A percentile compares a stretch with the other conserved stretches of the same genome.
These are phyloP conservation scores for Mucor mucedo DNA, from an alignment of 371 early-diverging fungal genomes.

Conservation along the genomic window DNA sequence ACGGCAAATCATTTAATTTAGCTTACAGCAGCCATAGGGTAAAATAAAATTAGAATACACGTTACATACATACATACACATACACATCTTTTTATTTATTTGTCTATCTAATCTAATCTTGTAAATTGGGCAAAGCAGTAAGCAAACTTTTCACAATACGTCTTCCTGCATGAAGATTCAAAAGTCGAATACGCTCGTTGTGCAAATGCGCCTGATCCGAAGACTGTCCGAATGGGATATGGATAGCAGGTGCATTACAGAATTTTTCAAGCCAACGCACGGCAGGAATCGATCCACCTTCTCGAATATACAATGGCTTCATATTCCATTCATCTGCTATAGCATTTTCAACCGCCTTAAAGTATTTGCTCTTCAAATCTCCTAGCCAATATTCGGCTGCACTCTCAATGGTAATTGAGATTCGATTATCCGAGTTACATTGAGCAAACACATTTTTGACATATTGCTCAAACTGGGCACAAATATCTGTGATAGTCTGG, in stretches of 20 bases:
- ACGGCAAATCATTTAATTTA: too few relatives aligned
- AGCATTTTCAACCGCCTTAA: conserved; percentile 69
- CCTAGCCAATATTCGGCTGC: conserved; percentile 86
- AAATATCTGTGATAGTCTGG: conserved; percentile 71
- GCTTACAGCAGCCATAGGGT: too few relatives aligned
- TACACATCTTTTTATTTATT: not conserved
- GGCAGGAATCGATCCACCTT: conserved; percentile 86
- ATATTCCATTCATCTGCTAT: conserved; percentile 71
- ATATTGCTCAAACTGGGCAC: conserved; percentile 57
- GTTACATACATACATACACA: too few relatives aligned
- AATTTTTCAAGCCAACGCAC: conserved; percentile 80
- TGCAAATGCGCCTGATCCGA: conserved; percentile 84
- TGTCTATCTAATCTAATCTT: not conserved
- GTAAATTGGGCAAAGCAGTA: conserved; percentile 1
- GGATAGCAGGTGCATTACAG: conserved; percentile 72
- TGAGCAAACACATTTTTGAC: conserved; percentile 57
- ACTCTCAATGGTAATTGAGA: conserved; percentile 50
- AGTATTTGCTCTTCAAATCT: conserved; percentile 68
- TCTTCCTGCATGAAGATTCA: conserved; percentile 73
- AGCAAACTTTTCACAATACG: conserved; percentile 59
- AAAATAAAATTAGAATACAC: too few relatives aligned
- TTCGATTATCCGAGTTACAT: conserved; percentile 56
- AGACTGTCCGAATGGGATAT: conserved; percentile 84
- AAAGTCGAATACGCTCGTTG: conserved; percentile 80
- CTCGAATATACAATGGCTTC: conserved; percentile 70